Base-by-base conservation (phyloP, 2,329 filamentous ascomycete species). In the Stagonosporopsis chrysanthemi region DNA sequence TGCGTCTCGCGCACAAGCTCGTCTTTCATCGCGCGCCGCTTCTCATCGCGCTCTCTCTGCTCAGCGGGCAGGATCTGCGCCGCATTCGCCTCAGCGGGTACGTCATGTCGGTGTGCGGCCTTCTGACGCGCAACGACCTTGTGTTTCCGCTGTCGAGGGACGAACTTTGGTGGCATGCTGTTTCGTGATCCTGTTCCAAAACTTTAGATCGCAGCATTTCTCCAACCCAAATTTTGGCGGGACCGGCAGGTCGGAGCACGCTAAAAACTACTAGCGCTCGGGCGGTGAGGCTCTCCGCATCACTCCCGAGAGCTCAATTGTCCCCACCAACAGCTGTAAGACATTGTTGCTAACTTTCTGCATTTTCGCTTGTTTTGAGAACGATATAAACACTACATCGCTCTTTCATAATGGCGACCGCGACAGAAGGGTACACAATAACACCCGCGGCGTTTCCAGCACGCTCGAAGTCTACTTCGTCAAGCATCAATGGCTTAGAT, bases 121-220 rank as follows among this genome's bases (percentile, higher is more conserved):
- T 84, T 84, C 67, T 86, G 80, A 38, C 88, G 86, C 28, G 88
- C 89, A 19, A 90, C 80, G 35, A 86, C 87, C 69, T 83, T 83
- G 65, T 86, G 84, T 68, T 88, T 88, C 54, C 85, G 81, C 71
- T 85, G 81, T 41, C 85, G 79, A 28, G 84, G 83, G 14, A 83
- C 70, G 52, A 76, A 76, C 63, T 76, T 77, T 31, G 77, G 75
- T 31, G 77, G 75, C 76, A 71, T 76, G 17, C 46, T 65, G 62
- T 53, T 28, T 49, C 22, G 44, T 40, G 24, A 38, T 31, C 26
- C 46, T 57, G 11, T 29, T 19, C 26, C 17, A 41, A 23, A n/a
- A 31, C 33, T 43, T 42, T 33, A 55, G 58, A 48, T 38, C 44
- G 47, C 54, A 33, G 46, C 19, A 35, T 38, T 22, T 46, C 39